A percentile compares a stretch with the other conserved stretches of the same genome.
Conservation (phyloP, 208 protist species). For the Crithidia fasciculata region DNA sequence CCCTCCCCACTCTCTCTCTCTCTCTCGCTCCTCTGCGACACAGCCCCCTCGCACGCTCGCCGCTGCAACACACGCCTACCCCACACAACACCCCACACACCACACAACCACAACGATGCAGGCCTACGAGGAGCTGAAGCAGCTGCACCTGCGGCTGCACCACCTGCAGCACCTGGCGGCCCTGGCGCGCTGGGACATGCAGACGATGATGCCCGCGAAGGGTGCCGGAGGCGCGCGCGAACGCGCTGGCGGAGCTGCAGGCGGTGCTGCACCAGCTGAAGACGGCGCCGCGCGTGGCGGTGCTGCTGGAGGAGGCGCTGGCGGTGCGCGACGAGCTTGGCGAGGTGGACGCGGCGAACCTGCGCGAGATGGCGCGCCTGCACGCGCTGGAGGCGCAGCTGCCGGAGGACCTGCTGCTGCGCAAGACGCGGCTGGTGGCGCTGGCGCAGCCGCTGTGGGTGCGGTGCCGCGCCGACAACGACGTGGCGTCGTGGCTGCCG, state of each 20-base stretch:
- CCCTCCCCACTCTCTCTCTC: neutral
- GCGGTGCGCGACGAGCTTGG: conserved; percentile 25
- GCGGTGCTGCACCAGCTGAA: conserved; percentile 24
- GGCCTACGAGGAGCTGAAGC: conserved; percentile 57
- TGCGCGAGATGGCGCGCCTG: conserved; percentile 52
- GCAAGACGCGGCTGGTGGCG: conserved; percentile 39
- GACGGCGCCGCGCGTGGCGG: conserved; percentile 11
- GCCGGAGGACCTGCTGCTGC: conserved; percentile 44
- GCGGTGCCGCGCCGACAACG: conserved; percentile 44
- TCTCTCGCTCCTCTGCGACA: neutral
- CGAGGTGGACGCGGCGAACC: conserved; percentile 43
- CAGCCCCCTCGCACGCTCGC: neutral
- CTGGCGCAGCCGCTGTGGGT: conserved; percentile 42
- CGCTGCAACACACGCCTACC: neutral
- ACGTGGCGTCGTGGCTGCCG: conserved; percentile 55
- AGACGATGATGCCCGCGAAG: conserved; percentile 63
- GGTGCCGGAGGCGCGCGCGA: conserved; percentile 39
- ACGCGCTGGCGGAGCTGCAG: conserved; percentile 37
- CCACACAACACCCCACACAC: neutral
- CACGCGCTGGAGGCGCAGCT: conserved; percentile 35
- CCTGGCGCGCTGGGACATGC: conserved; percentile 57
- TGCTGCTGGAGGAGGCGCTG: neutral
- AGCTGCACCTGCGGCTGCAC: conserved; percentile 44
- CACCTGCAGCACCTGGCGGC: conserved; percentile 41
- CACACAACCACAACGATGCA: conserved; percentile 5